A percentile compares a stretch with the other conserved stretches of the same genome.
Conservation (phyloP, 2,329 filamentous ascomycete genomes). For the Neofusicoccum kwambonambiense region DNA sequence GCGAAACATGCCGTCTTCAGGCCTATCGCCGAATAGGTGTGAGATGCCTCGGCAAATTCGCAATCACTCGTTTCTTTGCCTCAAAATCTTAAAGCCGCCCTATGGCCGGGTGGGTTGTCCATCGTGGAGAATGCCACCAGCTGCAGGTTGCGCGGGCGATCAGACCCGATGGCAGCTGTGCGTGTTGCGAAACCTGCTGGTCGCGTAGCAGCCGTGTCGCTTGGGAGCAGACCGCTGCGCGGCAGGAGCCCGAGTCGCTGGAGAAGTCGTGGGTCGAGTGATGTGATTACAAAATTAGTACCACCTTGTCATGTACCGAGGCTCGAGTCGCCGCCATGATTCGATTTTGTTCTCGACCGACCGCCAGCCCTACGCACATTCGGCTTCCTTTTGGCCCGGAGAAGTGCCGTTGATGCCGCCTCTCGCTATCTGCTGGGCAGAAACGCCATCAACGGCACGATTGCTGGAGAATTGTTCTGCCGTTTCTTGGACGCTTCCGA, state of each 20-base stretch:
- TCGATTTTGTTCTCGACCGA: background rate
- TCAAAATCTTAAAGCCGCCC: background rate
- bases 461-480: constrained; percentile 5
- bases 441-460: background rate
- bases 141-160: background rate
- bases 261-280: background rate
- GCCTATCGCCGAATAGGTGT: background rate
- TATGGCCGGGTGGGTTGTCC: background rate
- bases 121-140: background rate
- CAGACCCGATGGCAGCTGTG: background rate
- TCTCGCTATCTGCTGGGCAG: background rate
- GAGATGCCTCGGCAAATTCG: constrained; percentile 1
- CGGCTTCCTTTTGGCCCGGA: background rate
- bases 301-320: background rate
- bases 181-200: background rate
- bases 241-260: background rate
- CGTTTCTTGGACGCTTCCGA: background rate
- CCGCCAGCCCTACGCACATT: background rate
- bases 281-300: background rate
- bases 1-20: background rate
- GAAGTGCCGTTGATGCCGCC: background rate
- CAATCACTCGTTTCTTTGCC: background rate
- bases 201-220: background rate
- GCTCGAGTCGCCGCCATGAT: background rate
- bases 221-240: background rate